These are phyloP conservation scores for Acanthamoeba pearcei DNA, from an alignment of 208 protist species.

Conservation along the genomic window DNA sequence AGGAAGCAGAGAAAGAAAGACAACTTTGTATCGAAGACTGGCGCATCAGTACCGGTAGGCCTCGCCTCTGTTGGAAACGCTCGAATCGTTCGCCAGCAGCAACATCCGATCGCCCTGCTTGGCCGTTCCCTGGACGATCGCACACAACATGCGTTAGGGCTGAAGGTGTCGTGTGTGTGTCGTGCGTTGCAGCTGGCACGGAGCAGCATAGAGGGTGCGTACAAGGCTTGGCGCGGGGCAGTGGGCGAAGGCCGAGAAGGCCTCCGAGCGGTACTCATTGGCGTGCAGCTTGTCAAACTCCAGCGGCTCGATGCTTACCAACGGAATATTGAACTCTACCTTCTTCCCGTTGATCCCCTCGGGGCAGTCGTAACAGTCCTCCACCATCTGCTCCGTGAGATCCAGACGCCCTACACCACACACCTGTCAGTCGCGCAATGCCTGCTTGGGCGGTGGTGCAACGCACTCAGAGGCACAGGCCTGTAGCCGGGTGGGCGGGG, in stretches of 20 bases:
- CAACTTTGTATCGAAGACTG: background rate
- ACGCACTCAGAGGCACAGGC: slow-evolving; percentile 20
- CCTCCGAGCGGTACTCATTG: background rate
- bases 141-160: too few relatives aligned
- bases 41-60: background rate
- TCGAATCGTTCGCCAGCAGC: background rate
- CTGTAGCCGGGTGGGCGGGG: slow-evolving; percentile 2
- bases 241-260: slow-evolving; percentile 56
- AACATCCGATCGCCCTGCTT: slow-evolving; percentile 39
- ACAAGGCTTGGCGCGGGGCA: background rate
- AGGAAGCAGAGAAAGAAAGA: background rate
- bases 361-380: slow-evolving; percentile 68
- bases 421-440: background rate
- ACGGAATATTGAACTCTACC: slow-evolving; percentile 64
- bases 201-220: background rate
- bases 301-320: slow-evolving; percentile 46
- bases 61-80: background rate
- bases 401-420: slow-evolving; percentile 24
- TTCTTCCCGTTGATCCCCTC: slow-evolving; percentile 58
- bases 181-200: too few relatives aligned
- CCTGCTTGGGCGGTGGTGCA: background rate
- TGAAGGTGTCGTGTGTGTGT: background rate
- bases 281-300: background rate
- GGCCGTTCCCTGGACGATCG: background rate
- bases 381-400: slow-evolving; percentile 69